These are phyloP conservation scores for Pseudotulostoma volvatum DNA, from an alignment of 495 filamentous ascomycete species.

Conservation along the genomic window DNA sequence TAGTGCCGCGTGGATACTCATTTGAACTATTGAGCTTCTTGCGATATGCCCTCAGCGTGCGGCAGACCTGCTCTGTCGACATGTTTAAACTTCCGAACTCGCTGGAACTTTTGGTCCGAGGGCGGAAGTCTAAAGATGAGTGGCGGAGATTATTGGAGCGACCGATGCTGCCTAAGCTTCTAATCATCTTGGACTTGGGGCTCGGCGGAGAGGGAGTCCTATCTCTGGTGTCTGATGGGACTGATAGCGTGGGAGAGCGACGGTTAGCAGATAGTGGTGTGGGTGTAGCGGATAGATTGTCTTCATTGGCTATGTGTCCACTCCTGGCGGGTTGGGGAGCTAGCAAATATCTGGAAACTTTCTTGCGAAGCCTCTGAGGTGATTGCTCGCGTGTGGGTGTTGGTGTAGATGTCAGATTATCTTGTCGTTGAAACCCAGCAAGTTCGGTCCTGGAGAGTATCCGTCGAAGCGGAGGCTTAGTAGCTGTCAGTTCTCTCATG, in stretches of 20 bases:
- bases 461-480: constrained; percentile 49
- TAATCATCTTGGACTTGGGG: constrained; percentile 16
- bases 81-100: constrained; percentile 51
- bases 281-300: constrained; percentile 12
- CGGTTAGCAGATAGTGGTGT: constrained; percentile 21
- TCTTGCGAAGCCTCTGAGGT: constrained; percentile 43
- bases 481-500: constrained; percentile 36
- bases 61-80: constrained; percentile 66
- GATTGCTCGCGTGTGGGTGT: constrained; percentile 40
- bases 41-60: constrained; percentile 63
- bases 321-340: constrained; percentile 18
- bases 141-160: constrained; percentile 22
- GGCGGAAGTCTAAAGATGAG: constrained; percentile 42
- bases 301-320: constrained; percentile 1
- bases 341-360: constrained; percentile 32
- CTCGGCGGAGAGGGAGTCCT: constrained; percentile 32
- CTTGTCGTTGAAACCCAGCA: constrained; percentile 51
- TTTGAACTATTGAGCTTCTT: constrained; percentile 56
- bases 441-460: constrained; percentile 64
- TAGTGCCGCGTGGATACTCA: constrained; percentile 45
- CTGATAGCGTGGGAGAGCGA: constrained; percentile 19
- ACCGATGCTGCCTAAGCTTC: constrained; percentile 8
- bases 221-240: constrained; percentile 15
- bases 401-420: constrained; percentile 30
- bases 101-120: constrained; percentile 31